A percentile compares a stretch with the other conserved stretches of the same genome.
These are phyloP conservation scores for Ambrosia artemisiifolia DNA, from an alignment of 129 eudicot species.

Conservation along the genomic window DNA sequence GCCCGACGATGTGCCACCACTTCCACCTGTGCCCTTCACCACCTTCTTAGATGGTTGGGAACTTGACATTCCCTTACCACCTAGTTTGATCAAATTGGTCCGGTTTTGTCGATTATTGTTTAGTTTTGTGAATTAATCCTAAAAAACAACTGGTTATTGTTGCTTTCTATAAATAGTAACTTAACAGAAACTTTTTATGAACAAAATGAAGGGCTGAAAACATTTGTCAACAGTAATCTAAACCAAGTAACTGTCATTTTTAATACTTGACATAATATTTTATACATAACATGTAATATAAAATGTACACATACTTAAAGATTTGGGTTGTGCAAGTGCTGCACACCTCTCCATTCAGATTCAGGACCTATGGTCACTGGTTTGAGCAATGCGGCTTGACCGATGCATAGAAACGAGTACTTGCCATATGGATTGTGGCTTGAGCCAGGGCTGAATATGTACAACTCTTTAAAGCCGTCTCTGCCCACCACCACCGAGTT, in stretches of 20 bases:
- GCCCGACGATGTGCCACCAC: conserved; percentile 27
- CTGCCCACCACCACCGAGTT: conserved; percentile 64
- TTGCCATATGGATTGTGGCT: conserved; percentile 54
- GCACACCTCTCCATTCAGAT: conserved; percentile 73
- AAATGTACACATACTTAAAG: conserved; percentile 35
- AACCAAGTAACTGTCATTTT: background rate
- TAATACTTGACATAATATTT: background rate
- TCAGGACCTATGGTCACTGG: conserved; percentile 54
- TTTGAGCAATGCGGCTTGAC: conserved; percentile 75
- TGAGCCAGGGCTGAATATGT: conserved; percentile 90
- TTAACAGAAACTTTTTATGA: conserved; percentile 23
- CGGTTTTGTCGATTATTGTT: conserved; percentile 3
- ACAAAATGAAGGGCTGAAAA: conserved; percentile 9
- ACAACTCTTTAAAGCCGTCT: conserved; percentile 68
- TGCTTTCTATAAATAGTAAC: conserved; percentile 23
- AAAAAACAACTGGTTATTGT: conserved; percentile 11
- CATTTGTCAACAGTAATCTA: background rate
- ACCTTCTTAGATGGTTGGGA: conserved; percentile 59
- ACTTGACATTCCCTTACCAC: conserved; percentile 43
- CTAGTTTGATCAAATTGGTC: conserved; percentile 15
- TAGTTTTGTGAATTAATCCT: conserved; percentile 2
- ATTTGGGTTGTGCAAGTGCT: conserved; percentile 69
- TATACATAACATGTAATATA: background rate
- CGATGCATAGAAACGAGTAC: conserved; percentile 64
- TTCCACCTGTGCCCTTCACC: conserved; percentile 29